Evolutionary conservation across 345 rosid genomes (phyloP).

Genomic region (Linum trigynum): DNA sequence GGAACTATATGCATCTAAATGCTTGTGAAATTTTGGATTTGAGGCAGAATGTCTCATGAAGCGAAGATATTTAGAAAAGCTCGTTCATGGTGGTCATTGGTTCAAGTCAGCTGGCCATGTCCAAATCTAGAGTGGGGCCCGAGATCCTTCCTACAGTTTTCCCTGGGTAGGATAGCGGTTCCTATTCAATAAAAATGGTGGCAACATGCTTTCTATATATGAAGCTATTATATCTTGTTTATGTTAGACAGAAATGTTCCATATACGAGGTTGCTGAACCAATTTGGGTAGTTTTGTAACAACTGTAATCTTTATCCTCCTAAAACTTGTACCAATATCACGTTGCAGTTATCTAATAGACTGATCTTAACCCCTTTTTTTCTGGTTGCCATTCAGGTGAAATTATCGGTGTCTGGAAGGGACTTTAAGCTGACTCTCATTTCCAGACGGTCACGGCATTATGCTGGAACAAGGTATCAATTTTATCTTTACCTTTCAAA

Average conservation of each 20-base stretch:
- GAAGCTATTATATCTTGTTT: neutral
- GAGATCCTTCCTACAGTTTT: neutral
- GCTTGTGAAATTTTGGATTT: no score
- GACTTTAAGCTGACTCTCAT: conserved; percentile 64
- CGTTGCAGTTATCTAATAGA: neutral
- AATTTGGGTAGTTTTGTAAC: no score
- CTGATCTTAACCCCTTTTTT: conserved; percentile 7
- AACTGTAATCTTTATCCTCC: no score
- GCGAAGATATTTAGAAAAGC: no score
- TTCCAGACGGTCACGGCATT: conserved; percentile 86
- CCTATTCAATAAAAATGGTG: neutral
- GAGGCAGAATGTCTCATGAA: no score
- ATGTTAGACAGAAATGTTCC: neutral
- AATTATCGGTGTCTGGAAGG: conserved; percentile 51
- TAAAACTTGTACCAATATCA: no score
- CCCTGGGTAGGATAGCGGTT: neutral
- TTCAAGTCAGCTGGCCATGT: neutral
- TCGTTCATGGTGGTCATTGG: no score
- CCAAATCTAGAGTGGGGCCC: neutral
- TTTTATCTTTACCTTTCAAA: neutral
- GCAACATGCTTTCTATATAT: neutral
- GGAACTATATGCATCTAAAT: neutral
- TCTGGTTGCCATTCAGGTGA: conserved; percentile 39
- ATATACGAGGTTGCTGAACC: no score
- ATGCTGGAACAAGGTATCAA: conserved; percentile 90